phyloP scores from a whole-genome alignment of 2,329 filamentous ascomycete genomes.

The Chaetomium globosum region DNA sequence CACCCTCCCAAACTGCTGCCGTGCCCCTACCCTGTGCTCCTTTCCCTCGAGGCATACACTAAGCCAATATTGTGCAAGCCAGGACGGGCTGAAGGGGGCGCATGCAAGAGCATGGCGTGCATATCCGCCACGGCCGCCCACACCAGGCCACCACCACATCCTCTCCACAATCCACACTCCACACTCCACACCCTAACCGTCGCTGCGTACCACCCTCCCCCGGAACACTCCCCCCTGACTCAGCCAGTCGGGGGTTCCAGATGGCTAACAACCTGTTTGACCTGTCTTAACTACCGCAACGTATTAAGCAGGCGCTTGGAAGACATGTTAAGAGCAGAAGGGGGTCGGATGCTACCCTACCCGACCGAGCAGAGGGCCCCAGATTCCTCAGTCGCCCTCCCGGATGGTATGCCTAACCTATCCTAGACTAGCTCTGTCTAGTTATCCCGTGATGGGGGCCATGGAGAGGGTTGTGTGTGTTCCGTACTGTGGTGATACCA shows the following conservation, averaged over 20 bases:
- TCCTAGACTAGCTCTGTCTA: too few relatives aligned
- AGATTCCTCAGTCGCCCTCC: background rate
- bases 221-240: background rate
- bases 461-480: too few relatives aligned
- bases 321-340: too few relatives aligned
- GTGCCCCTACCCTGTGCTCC: background rate
- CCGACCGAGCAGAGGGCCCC: background rate
- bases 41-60: background rate
- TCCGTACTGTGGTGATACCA: too few relatives aligned
- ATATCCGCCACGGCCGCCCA: slow-evolving; percentile 13
- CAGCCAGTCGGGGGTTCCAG: background rate
- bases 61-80: background rate
- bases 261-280: background rate
- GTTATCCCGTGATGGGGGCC: too few relatives aligned
- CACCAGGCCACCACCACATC: background rate
- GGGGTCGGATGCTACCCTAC: background rate
- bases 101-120: slow-evolving; percentile 7
- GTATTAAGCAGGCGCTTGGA: background rate
- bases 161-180: background rate
- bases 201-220: background rate
- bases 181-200: background rate
- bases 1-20: background rate
- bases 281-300: background rate
- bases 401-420: too few relatives aligned
- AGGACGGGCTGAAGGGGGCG: background rate